Evolutionary conservation across 352 stramenopile species (phyloP).

Genomic region (Pythium oligandrum): DNA sequence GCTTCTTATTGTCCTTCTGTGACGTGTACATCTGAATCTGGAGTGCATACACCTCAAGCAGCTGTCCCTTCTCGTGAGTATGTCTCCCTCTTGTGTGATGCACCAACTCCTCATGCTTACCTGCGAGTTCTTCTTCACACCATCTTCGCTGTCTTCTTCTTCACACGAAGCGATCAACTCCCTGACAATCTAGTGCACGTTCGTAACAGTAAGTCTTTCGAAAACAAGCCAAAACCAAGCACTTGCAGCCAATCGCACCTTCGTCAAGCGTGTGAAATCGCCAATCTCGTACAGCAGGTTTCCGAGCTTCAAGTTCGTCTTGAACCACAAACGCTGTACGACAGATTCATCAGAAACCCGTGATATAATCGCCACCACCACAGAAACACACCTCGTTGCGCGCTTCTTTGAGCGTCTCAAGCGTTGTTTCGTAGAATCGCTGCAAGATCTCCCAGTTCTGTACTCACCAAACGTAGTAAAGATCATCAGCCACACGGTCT

Average conservation of each 20-base stretch:
- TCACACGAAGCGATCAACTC: constrained; percentile 85
- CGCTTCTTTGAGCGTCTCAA: constrained; percentile 81
- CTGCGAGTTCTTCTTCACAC: constrained; percentile 79
- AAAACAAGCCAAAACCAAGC: background rate
- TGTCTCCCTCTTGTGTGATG: too few relatives aligned
- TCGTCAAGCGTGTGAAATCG: constrained; percentile 65
- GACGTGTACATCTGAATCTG: constrained; percentile 93
- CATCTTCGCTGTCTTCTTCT: constrained; percentile 81
- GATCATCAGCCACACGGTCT: background rate
- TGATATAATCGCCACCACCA: too few relatives aligned
- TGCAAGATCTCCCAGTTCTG: constrained; percentile 84
- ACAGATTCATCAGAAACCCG: background rate
- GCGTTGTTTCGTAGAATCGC: constrained; percentile 81
- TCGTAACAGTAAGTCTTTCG: background rate
- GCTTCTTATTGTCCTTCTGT: constrained; percentile 92
- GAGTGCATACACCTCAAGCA: constrained; percentile 92
- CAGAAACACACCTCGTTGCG: constrained; percentile 49
- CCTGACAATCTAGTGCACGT: constrained; percentile 55
- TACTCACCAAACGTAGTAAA: background rate
- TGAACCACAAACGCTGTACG: constrained; percentile 90
- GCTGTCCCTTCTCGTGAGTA: too few relatives aligned
- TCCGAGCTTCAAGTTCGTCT: constrained; percentile 94
- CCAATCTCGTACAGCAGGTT: constrained; percentile 89
- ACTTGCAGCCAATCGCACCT: constrained; percentile 25
- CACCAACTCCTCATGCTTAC: constrained; percentile 10